Base-by-base conservation (phyloP, 2,329 filamentous ascomycete genomes). In the Alternaria sp. region DNA sequence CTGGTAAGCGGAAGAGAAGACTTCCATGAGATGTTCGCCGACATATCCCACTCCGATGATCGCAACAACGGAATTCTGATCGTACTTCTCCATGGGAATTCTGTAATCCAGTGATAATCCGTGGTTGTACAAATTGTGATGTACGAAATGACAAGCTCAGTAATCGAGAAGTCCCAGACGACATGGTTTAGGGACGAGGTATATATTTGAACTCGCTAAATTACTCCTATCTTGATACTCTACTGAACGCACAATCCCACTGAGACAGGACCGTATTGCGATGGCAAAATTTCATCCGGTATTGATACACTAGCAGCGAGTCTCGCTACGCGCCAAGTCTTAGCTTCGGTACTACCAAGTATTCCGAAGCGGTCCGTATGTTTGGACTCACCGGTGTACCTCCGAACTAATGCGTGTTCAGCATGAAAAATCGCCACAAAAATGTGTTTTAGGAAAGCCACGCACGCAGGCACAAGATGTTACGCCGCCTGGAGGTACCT, bases 11-110 rank as follows among this genome's bases (percentile, higher is more conserved):
- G 64, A 73, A 10, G 81, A 79, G 62, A 86, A 86, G 15, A 75
- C 78, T 6, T 76, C 70, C 44, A 85, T 81, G 12, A 87, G 82
- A 61, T 86, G 83, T 58, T 81, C 79, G 8, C 85, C 85, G 5
- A 87, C 84, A 69, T 86, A 87, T 44, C 85, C 85, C 15, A 86
- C 83, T 4, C 85, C 85, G 25, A 87, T 83, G 30, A 86, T 79
- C 55, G 83, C 84, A 15, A 57, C 26, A n/a, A 28, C 32, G 17
- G 23, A n/a, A 9, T 15, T 1, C 15, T 50, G 9, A 36, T 45
- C 32, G 23, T 12, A 15, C 12, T 57, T n/a, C 9, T 40, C 30
- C 30, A 26, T 50, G 23, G 15, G 25, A 28, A 17, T 40, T 3
- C 2, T 5, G 36, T 17, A 11, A 40, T 40, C 8, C 36, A 4